Percentiles rank a stretch among this genome's conserved stretches.
Conservation (phyloP, 495 filamentous ascomycete species). For the Annulohypoxylon stygium region DNA sequence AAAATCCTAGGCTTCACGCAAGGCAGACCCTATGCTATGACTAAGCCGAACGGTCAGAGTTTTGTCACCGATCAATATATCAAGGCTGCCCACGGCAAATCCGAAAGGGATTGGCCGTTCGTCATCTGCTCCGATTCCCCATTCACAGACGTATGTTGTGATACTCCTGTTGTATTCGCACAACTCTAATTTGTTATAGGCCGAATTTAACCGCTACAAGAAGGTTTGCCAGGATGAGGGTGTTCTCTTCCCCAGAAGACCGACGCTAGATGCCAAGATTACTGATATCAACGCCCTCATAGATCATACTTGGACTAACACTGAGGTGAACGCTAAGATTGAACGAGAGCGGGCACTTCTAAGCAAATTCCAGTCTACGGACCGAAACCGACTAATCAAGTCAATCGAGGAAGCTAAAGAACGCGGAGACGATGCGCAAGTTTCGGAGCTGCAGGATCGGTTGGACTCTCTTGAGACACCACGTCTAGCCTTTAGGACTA, state of each 20-base stretch:
- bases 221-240: conserved; percentile 78
- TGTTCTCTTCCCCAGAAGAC: conserved; percentile 75
- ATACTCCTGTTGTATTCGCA: conserved; percentile 3
- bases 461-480: conserved; percentile 76
- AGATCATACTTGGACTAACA: conserved; percentile 81
- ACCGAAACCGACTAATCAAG: conserved; percentile 72
- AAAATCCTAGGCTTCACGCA: conserved; percentile 72
- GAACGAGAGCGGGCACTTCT: conserved; percentile 73
- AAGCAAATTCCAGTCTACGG: conserved; percentile 69
- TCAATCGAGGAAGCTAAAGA: conserved; percentile 74
- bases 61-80: conserved; percentile 84
- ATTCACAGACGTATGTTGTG: conserved; percentile 75
- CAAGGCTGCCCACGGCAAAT: conserved; percentile 78
- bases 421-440: conserved; percentile 71
- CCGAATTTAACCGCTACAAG: conserved; percentile 87
- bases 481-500: conserved; percentile 76
- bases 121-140: conserved; percentile 81
- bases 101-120: conserved; percentile 83
- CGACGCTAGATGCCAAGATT: conserved; percentile 76
- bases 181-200: conserved; percentile 60
- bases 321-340: conserved; percentile 82
- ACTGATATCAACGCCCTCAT: conserved; percentile 83
- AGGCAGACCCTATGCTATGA: conserved; percentile 84
- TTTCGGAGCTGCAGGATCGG: conserved; percentile 72
- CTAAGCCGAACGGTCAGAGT: conserved; percentile 73